A percentile compares a stretch with the other conserved stretches of the same genome.
phyloP scores from a whole-genome alignment of 305 asterid genomes.

The Fraxinus latifolia region DNA sequence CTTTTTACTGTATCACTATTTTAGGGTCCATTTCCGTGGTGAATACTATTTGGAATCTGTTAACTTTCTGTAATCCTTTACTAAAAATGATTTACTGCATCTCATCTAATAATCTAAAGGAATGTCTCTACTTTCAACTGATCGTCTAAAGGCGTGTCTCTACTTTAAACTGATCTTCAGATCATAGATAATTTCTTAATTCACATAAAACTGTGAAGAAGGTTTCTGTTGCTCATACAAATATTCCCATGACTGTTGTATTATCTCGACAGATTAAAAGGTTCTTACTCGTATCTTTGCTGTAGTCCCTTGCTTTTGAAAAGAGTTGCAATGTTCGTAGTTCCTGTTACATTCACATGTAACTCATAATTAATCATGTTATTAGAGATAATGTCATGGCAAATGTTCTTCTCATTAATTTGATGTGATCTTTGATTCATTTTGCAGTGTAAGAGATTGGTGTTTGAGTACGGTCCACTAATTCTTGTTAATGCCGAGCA shows the following conservation, averaged over 20 bases:
- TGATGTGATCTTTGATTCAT: neutral
- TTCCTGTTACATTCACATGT: neutral
- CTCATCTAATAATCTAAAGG: neutral
- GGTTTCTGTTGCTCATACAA: neutral
- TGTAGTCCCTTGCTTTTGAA: neutral
- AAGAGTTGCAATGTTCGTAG: neutral
- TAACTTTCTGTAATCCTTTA: neutral
- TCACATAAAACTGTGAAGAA: neutral
- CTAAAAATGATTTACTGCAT: neutral
- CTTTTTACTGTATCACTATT: neutral
- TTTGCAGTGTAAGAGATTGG: slow-evolving; percentile 47
- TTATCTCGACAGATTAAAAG: neutral
- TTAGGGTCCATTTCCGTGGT: neutral
- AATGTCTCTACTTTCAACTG: too few species aligned
- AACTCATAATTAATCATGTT: neutral
- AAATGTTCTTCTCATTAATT: neutral
- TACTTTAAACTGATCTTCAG: neutral
- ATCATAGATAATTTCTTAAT: neutral
- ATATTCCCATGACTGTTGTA: neutral
- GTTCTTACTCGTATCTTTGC: neutral
- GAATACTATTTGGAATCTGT: neutral
- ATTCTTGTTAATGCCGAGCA: slow-evolving; percentile 42
- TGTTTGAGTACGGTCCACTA: slow-evolving; percentile 41
- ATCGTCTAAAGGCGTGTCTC: neutral
- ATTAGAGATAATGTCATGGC: neutral